These are phyloP conservation scores for Yarrowia sp. DNA, from an alignment of 805 yeast species.

Conservation along the genomic window DNA sequence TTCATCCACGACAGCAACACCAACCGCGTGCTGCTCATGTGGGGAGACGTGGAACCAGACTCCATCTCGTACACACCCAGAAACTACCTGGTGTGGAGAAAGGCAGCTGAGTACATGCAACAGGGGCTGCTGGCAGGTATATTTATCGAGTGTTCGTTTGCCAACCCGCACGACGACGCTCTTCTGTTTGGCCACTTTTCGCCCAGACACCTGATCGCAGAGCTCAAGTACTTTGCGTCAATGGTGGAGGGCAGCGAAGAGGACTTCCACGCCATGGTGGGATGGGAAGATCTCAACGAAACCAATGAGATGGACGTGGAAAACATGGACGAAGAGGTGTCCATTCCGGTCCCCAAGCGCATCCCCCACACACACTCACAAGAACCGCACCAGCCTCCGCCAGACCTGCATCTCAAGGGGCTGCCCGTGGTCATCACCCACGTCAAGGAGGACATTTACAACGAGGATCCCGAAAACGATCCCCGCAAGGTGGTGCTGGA, in stretches of 20 bases:
- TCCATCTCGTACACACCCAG: constrained; percentile 52
- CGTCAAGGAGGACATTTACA: constrained; percentile 51
- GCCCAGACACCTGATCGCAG: constrained; percentile 67
- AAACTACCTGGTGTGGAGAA: constrained; percentile 62
- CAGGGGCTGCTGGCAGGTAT: constrained; percentile 58
- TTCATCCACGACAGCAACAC: constrained; percentile 55
- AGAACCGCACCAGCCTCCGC: not conserved
- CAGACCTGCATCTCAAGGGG: constrained; percentile 48
- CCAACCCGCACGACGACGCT: constrained; percentile 54
- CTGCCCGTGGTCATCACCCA: constrained; percentile 61
- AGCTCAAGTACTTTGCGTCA: constrained; percentile 52
- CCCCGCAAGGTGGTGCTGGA: constrained; percentile 39
- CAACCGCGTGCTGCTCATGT: constrained; percentile 58
- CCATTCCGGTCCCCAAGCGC: constrained; percentile 36
- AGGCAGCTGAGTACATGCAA: constrained; percentile 57
- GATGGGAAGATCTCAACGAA: constrained; percentile 14
- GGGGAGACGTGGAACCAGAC: constrained; percentile 89
- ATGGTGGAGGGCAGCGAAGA: constrained; percentile 19
- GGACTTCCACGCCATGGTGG: constrained; percentile 34
- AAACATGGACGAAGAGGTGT: constrained; percentile 32
- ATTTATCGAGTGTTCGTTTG: constrained; percentile 79
- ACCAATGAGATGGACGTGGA: constrained; percentile 31
- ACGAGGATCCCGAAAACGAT: constrained; percentile 31
- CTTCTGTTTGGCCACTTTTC: constrained; percentile 82
- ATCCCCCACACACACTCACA: constrained; percentile 45